These are phyloP conservation scores for Stereocaulon alpinum DNA, from an alignment of 495 filamentous ascomycete species.

Conservation along the genomic window DNA sequence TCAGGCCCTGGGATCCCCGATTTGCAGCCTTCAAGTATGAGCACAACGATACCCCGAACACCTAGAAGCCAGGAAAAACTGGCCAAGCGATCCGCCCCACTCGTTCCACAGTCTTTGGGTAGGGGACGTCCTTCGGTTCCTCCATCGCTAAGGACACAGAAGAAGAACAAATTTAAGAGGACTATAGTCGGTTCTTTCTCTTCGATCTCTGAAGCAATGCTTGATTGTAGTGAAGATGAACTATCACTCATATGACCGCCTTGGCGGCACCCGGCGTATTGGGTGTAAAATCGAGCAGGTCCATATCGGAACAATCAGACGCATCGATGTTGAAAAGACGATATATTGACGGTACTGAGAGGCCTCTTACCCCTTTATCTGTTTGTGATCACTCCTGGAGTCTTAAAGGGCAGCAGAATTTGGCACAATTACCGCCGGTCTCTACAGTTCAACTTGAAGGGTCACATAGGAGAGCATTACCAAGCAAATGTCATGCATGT, in stretches of 20 bases:
- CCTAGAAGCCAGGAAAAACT: not conserved
- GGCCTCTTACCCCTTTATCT: too few relatives aligned
- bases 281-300: not conserved
- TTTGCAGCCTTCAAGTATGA: constrained; percentile 9
- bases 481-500: too few relatives aligned
- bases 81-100: not conserved
- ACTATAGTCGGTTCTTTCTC: not conserved
- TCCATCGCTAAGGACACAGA: not conserved
- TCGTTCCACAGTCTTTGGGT: not conserved
- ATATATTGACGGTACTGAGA: too few relatives aligned
- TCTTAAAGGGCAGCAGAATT: too few relatives aligned
- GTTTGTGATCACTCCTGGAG: too few relatives aligned
- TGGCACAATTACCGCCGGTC: too few relatives aligned
- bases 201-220: constrained; percentile 1
- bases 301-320: too few relatives aligned
- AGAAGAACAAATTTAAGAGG: not conserved
- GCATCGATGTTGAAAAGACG: too few relatives aligned
- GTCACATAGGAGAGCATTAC: too few relatives aligned
- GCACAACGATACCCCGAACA: not conserved
- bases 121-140: not conserved
- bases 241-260: constrained; percentile 5
- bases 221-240: constrained; percentile 12
- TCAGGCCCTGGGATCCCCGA: constrained; percentile 11
- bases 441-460: too few relatives aligned
- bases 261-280: not conserved